Evolutionary conservation across 768 basidiomycete genomes (phyloP).

Genomic region (Russula emetica): DNA sequence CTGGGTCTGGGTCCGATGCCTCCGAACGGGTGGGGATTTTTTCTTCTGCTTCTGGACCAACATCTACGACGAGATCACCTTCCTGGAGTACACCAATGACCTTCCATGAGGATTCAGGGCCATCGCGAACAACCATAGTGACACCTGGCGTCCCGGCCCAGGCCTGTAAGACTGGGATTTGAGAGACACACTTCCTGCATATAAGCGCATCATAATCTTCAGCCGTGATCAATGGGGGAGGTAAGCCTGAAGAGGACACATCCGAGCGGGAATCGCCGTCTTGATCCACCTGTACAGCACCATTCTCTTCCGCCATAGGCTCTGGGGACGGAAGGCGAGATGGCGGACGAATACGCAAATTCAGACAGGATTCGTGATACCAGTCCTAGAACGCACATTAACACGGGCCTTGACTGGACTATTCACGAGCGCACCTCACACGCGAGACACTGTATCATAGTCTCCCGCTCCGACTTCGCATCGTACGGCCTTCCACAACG

Average conservation of each 20-base stretch:
- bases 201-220: conserved; percentile 72
- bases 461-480: conserved; percentile 66
- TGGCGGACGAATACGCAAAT: conserved; percentile 62
- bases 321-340: conserved; percentile 42
- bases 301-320: neutral
- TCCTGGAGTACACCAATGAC: conserved; percentile 37
- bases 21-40: neutral
- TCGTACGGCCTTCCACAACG: conserved; percentile 71
- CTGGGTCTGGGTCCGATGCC: neutral
- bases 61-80: conserved; percentile 26
- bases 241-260: conserved; percentile 58
- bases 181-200: conserved; percentile 63
- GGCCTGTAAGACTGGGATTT: conserved; percentile 48
- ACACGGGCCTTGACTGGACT: conserved; percentile 13
- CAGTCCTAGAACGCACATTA: conserved; percentile 56
- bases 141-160: conserved; percentile 66
- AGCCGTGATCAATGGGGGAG: conserved; percentile 62
- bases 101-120: conserved; percentile 47
- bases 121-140: conserved; percentile 62
- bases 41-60: conserved; percentile 4
- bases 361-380: conserved; percentile 88
- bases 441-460: conserved; percentile 83
- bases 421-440: conserved; percentile 60
- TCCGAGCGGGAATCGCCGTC: conserved; percentile 54
- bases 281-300: conserved; percentile 29